Evolutionary conservation across 371 early-diverging fungal species (phyloP).

Genomic region (Batkoa obscura): DNA sequence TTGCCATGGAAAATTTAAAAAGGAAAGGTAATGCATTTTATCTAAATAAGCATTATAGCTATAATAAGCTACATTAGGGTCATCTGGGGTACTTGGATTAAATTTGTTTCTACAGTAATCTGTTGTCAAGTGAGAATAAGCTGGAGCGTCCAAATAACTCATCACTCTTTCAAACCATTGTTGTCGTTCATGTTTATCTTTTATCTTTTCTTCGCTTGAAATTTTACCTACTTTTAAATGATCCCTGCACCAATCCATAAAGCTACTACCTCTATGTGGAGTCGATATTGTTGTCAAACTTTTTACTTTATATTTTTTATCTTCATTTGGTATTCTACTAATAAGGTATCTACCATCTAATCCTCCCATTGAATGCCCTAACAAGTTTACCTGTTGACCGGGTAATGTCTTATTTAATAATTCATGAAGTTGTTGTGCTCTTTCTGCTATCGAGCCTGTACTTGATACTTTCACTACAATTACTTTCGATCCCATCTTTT

Average conservation of each 20-base stretch:
- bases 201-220: constrained; percentile 11
- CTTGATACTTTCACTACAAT: constrained; percentile 53
- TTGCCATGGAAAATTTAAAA: constrained; percentile 13
- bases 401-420: not conserved
- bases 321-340: constrained; percentile 32
- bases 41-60: constrained; percentile 52
- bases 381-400: constrained; percentile 8
- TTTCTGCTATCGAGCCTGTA: constrained; percentile 31
- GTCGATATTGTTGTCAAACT: constrained; percentile 75
- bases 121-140: constrained; percentile 72
- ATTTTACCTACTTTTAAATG: constrained; percentile 31
- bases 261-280: constrained; percentile 72
- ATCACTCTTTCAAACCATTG: not conserved
- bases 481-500: constrained; percentile 65
- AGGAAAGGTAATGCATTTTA: constrained; percentile 12
- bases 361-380: constrained; percentile 47
- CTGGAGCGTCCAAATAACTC: constrained; percentile 56
- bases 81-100: constrained; percentile 69
- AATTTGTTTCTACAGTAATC: constrained; percentile 62
- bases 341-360: constrained; percentile 72
- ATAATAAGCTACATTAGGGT: constrained; percentile 52
- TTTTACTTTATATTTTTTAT: constrained; percentile 34
- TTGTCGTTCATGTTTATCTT: not conserved
- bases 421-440: constrained; percentile 54
- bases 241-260: constrained; percentile 84